Conservation (phyloP, 2,329 filamentous ascomycete genomes). For the Cladophialophora yegresii region DNA sequence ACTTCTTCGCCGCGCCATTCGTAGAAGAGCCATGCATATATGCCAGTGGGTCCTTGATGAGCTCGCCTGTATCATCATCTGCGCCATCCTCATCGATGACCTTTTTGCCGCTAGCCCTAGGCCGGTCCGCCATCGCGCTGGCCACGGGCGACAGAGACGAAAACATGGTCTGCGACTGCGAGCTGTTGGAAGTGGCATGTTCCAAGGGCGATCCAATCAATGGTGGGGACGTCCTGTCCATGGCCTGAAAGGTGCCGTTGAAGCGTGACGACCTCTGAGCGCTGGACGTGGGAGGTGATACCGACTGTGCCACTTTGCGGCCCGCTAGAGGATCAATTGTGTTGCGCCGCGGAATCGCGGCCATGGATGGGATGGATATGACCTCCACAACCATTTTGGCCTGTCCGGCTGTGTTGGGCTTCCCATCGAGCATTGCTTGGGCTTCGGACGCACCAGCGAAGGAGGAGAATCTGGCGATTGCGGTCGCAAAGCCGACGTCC, state of each 20-base stretch:
- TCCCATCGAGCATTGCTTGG: constrained; percentile 61
- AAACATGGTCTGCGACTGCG: constrained; percentile 59
- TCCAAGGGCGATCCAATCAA: constrained; percentile 48
- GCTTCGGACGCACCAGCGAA: constrained; percentile 62
- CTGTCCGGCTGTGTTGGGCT: constrained; percentile 62
- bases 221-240: constrained; percentile 59
- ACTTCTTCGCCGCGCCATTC: constrained; percentile 56
- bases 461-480: constrained; percentile 61
- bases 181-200: constrained; percentile 55
- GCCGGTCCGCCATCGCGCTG: constrained; percentile 52
- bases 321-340: constrained; percentile 56
- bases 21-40: constrained; percentile 70
- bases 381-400: constrained; percentile 61
- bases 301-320: constrained; percentile 38
- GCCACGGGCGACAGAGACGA: constrained; percentile 63
- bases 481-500: constrained; percentile 59
- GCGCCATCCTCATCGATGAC: constrained; percentile 63
- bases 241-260: constrained; percentile 62
- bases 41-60: constrained; percentile 64
- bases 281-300: constrained; percentile 41
- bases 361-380: constrained; percentile 45
- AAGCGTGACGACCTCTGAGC: constrained; percentile 60
- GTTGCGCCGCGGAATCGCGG: constrained; percentile 49
- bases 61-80: constrained; percentile 63
- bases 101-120: constrained; percentile 60